Conservation (phyloP, 108 stramenopile species). For the Ochromonas danica region DNA sequence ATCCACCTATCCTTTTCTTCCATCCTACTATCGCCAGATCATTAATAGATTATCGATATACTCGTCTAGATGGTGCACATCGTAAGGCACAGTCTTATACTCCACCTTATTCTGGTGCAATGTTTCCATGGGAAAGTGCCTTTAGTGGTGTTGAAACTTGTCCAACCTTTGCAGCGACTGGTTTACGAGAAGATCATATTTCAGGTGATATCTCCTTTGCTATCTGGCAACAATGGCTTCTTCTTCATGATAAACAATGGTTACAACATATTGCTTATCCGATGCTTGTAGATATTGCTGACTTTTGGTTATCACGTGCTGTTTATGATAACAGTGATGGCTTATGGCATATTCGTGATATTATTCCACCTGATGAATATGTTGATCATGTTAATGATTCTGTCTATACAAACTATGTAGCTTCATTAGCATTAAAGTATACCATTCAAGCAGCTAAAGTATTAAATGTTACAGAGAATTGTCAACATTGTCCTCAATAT, state of each 20-base stretch:
- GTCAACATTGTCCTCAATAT: too few relatives aligned
- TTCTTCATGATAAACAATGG: conserved; percentile 19
- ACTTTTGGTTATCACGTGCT: conserved; percentile 28
- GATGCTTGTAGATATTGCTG: conserved; percentile 1
- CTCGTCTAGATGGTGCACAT: conserved; percentile 1
- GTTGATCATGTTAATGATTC: conserved; percentile 32
- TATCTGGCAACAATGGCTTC: conserved; percentile 27
- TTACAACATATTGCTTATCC: conserved; percentile 21
- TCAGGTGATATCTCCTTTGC: conserved; percentile 37
- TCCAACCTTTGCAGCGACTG: conserved; percentile 35
- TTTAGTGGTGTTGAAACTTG: conserved; percentile 35
- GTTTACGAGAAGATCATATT: conserved; percentile 29
- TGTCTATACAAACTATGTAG: conserved; percentile 3
- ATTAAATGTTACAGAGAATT: too few relatives aligned
- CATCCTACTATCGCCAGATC: conserved; percentile 19
- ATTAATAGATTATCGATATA: conserved; percentile 34
- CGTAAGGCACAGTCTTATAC: not conserved
- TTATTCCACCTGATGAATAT: conserved; percentile 35
- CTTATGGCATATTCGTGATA: conserved; percentile 1
- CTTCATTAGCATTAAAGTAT: conserved; percentile 3
- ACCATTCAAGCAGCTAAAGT: not conserved
- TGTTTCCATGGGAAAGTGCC: conserved; percentile 39
- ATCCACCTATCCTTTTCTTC: conserved; percentile 27
- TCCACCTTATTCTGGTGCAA: not conserved
- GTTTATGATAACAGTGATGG: not conserved